Evolutionary conservation across 1,284 basidiomycete genomes (phyloP).

Genomic region (Sporisorium graminicola): DNA sequence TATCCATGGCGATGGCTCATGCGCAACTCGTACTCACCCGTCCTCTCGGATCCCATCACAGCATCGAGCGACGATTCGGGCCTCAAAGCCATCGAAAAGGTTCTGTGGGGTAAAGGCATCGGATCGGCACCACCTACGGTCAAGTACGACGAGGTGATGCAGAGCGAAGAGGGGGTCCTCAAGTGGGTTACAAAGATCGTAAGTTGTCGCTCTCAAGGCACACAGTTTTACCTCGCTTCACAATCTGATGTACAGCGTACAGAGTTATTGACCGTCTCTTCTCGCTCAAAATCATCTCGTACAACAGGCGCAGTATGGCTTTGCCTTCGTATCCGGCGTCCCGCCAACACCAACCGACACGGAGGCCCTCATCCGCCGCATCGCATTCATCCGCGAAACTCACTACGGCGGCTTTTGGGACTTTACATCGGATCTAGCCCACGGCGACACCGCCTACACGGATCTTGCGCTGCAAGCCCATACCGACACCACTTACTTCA

Average conservation of each 20-base stretch:
- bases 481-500: conserved; percentile 89
- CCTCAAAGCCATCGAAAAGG: conserved; percentile 42
- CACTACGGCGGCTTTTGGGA: conserved; percentile 96
- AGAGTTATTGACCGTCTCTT: no score
- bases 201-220: no score
- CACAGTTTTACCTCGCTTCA: no score
- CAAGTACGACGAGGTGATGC: conserved; percentile 81
- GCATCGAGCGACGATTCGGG: conserved; percentile 69
- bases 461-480: conserved; percentile 88
- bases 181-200: conserved; percentile 83
- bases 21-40: conserved; percentile 81
- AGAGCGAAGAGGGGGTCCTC: conserved; percentile 78
- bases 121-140: conserved; percentile 81
- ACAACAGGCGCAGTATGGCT: conserved; percentile 76
- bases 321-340: conserved; percentile 87
- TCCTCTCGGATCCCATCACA: conserved; percentile 72
- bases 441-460: conserved; percentile 86
- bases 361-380: conserved; percentile 80
- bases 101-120: conserved; percentile 86
- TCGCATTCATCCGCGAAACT: conserved; percentile 91
- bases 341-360: conserved; percentile 86
- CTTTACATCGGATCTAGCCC: conserved; percentile 90
- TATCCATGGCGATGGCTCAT: conserved; percentile 90
- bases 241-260: no score
- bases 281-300: no score